These are phyloP conservation scores for Starmera quercuum DNA, from an alignment of 805 yeast genomes.

Conservation along the genomic window DNA sequence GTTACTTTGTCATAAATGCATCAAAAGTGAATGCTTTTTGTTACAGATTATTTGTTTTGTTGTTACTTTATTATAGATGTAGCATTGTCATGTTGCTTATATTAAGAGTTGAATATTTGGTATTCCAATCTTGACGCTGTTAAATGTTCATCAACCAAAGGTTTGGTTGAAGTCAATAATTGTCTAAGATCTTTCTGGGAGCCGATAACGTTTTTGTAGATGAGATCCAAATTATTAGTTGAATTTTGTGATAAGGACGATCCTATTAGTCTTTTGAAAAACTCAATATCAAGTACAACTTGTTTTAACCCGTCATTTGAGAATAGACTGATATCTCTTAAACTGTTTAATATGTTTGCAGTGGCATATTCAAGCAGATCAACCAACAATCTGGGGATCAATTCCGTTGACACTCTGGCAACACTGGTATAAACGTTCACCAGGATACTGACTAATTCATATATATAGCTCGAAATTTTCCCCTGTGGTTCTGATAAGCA, in stretches of 20 bases:
- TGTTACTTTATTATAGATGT: too few relatives aligned
- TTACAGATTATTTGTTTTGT: too few relatives aligned
- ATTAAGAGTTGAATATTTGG: constrained; percentile 11
- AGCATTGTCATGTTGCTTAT: too few relatives aligned
- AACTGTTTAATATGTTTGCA: constrained; percentile 26
- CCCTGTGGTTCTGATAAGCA: constrained; percentile 23
- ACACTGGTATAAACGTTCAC: constrained; percentile 48
- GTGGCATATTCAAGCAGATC: constrained; percentile 35
- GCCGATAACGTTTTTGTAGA: constrained; percentile 12
- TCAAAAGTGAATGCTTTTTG: too few relatives aligned
- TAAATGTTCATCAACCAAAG: constrained; percentile 9
- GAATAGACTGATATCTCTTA: constrained; percentile 36
- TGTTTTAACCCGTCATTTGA: constrained; percentile 43
- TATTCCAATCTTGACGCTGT: constrained; percentile 14
- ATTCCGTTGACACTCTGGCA: constrained; percentile 36
- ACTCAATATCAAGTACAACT: constrained; percentile 45
- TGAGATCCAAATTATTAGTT: constrained; percentile 12
- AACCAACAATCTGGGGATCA: constrained; percentile 36
- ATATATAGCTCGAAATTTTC: constrained; percentile 39
- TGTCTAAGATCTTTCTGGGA: constrained; percentile 1
- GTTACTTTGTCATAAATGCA: too few relatives aligned
- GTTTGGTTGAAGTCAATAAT: constrained; percentile 6
- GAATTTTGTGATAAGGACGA: constrained; percentile 8
- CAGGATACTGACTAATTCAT: constrained; percentile 39
- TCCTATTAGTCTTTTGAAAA: constrained; percentile 29